These are phyloP conservation scores for Nymphaea colorata DNA, from an alignment of 164 flowering plant species.

Conservation along the genomic window DNA sequence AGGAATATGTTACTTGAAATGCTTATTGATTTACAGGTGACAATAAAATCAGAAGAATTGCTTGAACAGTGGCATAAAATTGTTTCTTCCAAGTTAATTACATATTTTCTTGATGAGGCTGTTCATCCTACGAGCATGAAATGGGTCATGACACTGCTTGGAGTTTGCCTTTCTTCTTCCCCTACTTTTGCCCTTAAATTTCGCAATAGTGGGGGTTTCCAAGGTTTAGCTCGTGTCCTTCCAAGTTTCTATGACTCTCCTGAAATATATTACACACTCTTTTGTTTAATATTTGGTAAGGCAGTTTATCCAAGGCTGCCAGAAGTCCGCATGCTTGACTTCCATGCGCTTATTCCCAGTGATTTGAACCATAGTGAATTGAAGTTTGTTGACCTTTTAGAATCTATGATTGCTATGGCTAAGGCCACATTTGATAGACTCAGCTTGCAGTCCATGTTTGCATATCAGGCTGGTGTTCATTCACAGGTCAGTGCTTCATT, in stretches of 20 bases:
- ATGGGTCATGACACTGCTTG: conserved; percentile 99
- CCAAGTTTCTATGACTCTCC: conserved; percentile 97
- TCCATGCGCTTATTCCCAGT: conserved; percentile 92
- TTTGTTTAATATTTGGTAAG: conserved; percentile 94
- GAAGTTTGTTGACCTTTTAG: conserved; percentile 85
- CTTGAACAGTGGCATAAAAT: conserved; percentile 98
- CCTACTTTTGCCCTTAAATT: conserved; percentile 87
- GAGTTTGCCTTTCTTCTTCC: conserved; percentile 89
- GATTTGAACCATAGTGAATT: conserved; percentile 63
- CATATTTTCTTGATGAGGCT: conserved; percentile 96
- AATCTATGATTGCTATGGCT: conserved; percentile 86
- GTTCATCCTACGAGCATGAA: conserved; percentile 99
- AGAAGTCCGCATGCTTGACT: conserved; percentile 97
- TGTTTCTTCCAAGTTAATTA: conserved; percentile 87
- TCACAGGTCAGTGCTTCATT: conserved; percentile 70
- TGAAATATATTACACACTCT: conserved; percentile 84
- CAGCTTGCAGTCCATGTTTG: conserved; percentile 72
- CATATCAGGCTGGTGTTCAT: conserved; percentile 78
- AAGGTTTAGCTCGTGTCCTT: conserved; percentile 70
- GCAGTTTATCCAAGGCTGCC: conserved; percentile 97
- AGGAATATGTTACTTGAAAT: conserved; percentile 95
- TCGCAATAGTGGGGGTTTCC: conserved; percentile 90
- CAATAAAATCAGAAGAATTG: conserved; percentile 76
- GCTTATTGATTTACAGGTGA: conserved; percentile 95
- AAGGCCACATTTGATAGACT: conserved; percentile 91